Percentiles rank a stretch among this genome's conserved stretches.
These are phyloP conservation scores for Phanerochaete carnosa DNA, from an alignment of 768 basidiomycete genomes.

Conservation along the genomic window DNA sequence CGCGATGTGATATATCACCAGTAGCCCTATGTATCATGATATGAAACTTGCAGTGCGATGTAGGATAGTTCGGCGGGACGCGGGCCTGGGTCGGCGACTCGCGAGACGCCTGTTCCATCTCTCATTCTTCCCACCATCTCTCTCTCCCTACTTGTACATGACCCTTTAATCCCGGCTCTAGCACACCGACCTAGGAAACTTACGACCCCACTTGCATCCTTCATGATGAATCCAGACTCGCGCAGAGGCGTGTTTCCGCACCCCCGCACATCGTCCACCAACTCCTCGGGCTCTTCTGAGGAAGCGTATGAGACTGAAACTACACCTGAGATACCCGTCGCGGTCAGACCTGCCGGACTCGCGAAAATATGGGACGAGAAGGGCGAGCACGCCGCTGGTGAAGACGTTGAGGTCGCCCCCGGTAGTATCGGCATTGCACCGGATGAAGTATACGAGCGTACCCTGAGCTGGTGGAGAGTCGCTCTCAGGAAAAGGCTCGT, in stretches of 20 bases:
- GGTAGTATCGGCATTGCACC: slow-evolving; percentile 26
- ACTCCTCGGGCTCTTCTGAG: not conserved
- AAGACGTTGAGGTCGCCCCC: slow-evolving; percentile 7
- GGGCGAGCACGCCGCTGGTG: slow-evolving; percentile 1
- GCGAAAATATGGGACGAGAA: slow-evolving; percentile 11
- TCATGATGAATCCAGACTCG: not conserved
- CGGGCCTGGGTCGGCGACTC: not conserved
- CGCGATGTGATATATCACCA: too few species aligned
- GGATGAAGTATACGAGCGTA: slow-evolving; percentile 60
- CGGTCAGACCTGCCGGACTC: not conserved
- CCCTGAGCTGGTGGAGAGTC: slow-evolving; percentile 64
- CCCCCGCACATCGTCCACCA: not conserved
- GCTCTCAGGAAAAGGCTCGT: slow-evolving; percentile 54
- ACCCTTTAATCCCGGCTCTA: not conserved
- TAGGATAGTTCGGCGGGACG: not conserved
- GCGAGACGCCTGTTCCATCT: not conserved
- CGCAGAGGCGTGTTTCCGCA: not conserved
- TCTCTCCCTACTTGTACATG: not conserved
- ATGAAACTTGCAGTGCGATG: not conserved
- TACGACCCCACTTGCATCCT: not conserved
- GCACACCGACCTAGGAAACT: not conserved
- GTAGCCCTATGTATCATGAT: not conserved
- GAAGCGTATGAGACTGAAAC: not conserved
- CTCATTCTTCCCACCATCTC: not conserved
- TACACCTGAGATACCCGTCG: not conserved